These are phyloP conservation scores for Heliocybe sulcata DNA, from an alignment of 1,284 basidiomycete genomes.

Conservation along the genomic window DNA sequence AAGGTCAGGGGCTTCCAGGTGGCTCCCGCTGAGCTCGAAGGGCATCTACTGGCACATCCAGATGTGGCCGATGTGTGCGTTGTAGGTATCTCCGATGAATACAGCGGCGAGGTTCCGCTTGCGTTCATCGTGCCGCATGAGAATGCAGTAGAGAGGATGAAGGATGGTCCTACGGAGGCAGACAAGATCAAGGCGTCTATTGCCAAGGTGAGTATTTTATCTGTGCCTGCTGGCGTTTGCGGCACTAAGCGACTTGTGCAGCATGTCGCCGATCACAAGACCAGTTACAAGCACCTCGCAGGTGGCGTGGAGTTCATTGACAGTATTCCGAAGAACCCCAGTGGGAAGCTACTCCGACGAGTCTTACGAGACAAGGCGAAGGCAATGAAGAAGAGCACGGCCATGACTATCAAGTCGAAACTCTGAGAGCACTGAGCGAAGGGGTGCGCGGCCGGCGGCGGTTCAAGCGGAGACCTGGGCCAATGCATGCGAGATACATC, in stretches of 20 bases:
- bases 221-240: not conserved
- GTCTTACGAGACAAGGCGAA: conserved; percentile 45
- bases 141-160: conserved; percentile 31
- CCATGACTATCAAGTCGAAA: conserved; percentile 7
- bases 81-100: conserved; percentile 71
- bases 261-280: conserved; percentile 66
- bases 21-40: conserved; percentile 29
- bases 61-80: conserved; percentile 71
- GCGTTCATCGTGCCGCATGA: conserved; percentile 60
- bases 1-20: conserved; percentile 66
- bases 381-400: conserved; percentile 6
- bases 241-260: conserved; percentile 17
- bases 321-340: conserved; percentile 65
- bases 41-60: conserved; percentile 64
- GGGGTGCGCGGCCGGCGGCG: too few relatives aligned
- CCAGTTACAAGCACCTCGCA: conserved; percentile 61
- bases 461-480: too few relatives aligned
- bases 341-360: conserved; percentile 57
- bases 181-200: conserved; percentile 38
- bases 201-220: conserved; percentile 31
- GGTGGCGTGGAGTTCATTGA: conserved; percentile 67
- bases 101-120: conserved; percentile 71
- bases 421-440: too few relatives aligned
- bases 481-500: too few relatives aligned
- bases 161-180: conserved; percentile 23